Evolutionary conservation across 2,329 filamentous ascomycete species (phyloP).

Genomic region (Aspergillus glaucus): DNA sequence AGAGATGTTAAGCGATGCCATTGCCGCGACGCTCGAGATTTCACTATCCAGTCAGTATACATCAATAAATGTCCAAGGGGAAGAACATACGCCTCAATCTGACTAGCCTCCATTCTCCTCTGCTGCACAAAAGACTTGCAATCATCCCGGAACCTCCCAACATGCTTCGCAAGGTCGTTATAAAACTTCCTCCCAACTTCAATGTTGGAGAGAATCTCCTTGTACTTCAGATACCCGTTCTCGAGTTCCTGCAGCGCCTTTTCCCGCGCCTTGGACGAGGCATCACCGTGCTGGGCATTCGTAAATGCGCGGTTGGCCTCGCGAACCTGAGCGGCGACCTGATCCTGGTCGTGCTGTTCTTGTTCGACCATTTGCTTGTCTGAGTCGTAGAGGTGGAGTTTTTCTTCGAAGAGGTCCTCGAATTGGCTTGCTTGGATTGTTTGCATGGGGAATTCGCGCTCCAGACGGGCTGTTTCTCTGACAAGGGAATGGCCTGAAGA

Average conservation of each 20-base stretch:
- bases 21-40: conserved; percentile 48
- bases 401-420: conserved; percentile 79
- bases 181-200: conserved; percentile 94
- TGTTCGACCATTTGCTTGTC: conserved; percentile 66
- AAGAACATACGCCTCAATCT: conserved; percentile 62
- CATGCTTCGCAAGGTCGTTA: conserved; percentile 86
- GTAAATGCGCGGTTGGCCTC: conserved; percentile 75
- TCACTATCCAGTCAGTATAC: conserved; percentile 37
- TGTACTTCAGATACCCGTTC: conserved; percentile 90
- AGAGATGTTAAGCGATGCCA: conserved; percentile 51
- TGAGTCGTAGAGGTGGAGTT: conserved; percentile 72
- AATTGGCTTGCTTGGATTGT: conserved; percentile 84
- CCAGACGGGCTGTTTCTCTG: conserved; percentile 73
- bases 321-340: conserved; percentile 61
- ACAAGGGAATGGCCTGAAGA: conserved; percentile 64
- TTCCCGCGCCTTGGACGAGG: conserved; percentile 67
- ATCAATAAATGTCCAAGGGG: neutral
- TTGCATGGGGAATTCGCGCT: conserved; percentile 78
- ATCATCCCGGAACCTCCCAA: conserved; percentile 76
- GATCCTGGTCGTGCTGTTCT: conserved; percentile 71
- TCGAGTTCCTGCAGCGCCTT: conserved; percentile 80
- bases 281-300: conserved; percentile 61
- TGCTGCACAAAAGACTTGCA: conserved; percentile 72
- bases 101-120: conserved; percentile 71
- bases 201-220: conserved; percentile 86